phyloP scores from a whole-genome alignment of 2,329 filamentous ascomycete species.

The Cucurbitaria berberidis region DNA sequence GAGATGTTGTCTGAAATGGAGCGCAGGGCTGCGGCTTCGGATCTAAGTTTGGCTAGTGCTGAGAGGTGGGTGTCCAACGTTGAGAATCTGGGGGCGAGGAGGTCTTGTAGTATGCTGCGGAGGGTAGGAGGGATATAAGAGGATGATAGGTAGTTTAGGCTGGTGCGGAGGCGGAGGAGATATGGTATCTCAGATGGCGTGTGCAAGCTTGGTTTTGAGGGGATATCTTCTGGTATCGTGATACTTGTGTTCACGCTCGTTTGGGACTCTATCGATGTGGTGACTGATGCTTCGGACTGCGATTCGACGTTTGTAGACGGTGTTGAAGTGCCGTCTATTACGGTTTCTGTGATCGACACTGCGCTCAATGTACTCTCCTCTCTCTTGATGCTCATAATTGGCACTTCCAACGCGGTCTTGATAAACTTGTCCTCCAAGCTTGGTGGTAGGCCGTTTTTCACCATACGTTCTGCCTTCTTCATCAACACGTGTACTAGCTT shows the following conservation, averaged over 20 bases:
- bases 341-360: constrained; percentile 22
- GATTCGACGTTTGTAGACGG: constrained; percentile 16
- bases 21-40: constrained; percentile 73
- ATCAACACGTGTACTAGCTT: constrained; percentile 73
- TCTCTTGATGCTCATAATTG: constrained; percentile 71
- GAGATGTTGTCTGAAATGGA: constrained; percentile 71
- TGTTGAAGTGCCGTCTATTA: not conserved
- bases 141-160: constrained; percentile 68
- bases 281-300: constrained; percentile 4
- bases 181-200: constrained; percentile 55
- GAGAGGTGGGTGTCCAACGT: constrained; percentile 74
- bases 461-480: constrained; percentile 74
- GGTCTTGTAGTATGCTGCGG: constrained; percentile 46
- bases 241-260: constrained; percentile 15
- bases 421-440: constrained; percentile 90
- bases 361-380: constrained; percentile 55
- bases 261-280: constrained; percentile 42
- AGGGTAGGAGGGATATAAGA: constrained; percentile 62
- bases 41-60: constrained; percentile 69
- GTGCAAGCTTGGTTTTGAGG: constrained; percentile 19
- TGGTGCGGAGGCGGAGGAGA: constrained; percentile 69
- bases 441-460: constrained; percentile 68
- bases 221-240: constrained; percentile 20
- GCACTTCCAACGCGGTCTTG: constrained; percentile 74
- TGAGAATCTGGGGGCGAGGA: constrained; percentile 66